Evolutionary conservation across 306 rosid genomes (phyloP), one percentile per base, ranked within the genome.

Genomic region (Oemleria cerasiformis): DNA sequence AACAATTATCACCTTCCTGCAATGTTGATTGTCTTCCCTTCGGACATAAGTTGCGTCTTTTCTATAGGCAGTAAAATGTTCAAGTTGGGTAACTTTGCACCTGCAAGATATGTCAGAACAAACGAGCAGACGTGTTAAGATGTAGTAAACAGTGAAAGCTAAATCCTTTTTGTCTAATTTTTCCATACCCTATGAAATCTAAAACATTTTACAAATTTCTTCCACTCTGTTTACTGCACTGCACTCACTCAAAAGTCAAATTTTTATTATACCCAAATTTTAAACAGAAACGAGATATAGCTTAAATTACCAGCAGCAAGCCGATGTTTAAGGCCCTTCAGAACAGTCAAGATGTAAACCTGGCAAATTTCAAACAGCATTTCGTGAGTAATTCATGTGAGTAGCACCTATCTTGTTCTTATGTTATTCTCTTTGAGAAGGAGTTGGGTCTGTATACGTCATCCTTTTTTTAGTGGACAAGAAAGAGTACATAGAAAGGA

Each of bases 271-370:
- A 10, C n/a, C 4, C 34, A 16, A 65, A 51, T 30, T 30, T 30
- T 7, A 65, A 34, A 30, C 15, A 64, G 42, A 64, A 50, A 38
- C 25, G 58, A 68, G 9, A 47, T 20, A 44, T 43, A 44, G 66
- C 63, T 71, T 9, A 73, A 50, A 72, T 74, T 91, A 94, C 99
- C 99, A 82, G 96, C 96, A 69, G 97, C 97, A 73, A 91, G 91
- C 44, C 99, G 90, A 85, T 91, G 91, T 86, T 85, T 91, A 81
- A 94, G 95, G 85, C 88, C 95, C 81, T 83, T 94, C 83, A 94
- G 76, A 81, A 94, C 90, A 63, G 92, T 94, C 80, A 94, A 68
- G 82, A 94, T 73, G 88, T 86, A 94, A 68, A 89, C 96, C 99
- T 94, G 96, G 74, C 16, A 84, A 79, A 76, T 85, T 81, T 78